Percentiles rank a stretch among this genome's conserved stretches.
These are phyloP conservation scores for Lithospermum erythrorhizon DNA, from an alignment of 257 asterid genomes.

Conservation along the genomic window DNA sequence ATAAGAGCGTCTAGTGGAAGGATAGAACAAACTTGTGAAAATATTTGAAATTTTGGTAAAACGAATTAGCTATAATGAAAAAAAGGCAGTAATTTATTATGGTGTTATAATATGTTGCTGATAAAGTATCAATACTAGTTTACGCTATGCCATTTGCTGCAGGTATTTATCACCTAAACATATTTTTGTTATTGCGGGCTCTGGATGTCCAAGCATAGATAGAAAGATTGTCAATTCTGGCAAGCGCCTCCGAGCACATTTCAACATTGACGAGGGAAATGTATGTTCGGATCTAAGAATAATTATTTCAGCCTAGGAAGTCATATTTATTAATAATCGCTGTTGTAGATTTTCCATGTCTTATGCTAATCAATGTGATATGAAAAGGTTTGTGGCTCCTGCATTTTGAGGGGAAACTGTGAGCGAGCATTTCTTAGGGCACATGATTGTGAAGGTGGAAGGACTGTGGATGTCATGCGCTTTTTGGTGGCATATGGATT, in stretches of 20 bases:
- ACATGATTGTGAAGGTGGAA: constrained; percentile 58
- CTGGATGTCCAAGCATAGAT: constrained; percentile 84
- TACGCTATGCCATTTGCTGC: constrained; percentile 16
- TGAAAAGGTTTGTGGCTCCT: constrained; percentile 80
- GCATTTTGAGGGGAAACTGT: constrained; percentile 81
- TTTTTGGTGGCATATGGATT: constrained; percentile 58
- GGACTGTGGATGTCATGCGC: constrained; percentile 88
- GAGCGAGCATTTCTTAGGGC: constrained; percentile 73
- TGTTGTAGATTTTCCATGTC: constrained; percentile 3
- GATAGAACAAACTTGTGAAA: too few species aligned
- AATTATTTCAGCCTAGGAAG: background rate
- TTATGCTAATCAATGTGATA: constrained; percentile 11
- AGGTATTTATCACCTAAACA: constrained; percentile 60
- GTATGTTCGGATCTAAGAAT: constrained; percentile 30
- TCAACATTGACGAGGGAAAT: constrained; percentile 71
- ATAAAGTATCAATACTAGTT: too few species aligned
- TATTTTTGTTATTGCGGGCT: constrained; percentile 47
- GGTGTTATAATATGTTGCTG: too few species aligned
- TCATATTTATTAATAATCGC: background rate
- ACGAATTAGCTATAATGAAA: too few species aligned
- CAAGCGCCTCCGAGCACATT: constrained; percentile 74
- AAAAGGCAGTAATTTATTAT: too few species aligned
- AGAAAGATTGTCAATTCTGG: constrained; percentile 92
- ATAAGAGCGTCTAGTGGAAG: too few species aligned
- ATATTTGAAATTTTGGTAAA: too few species aligned